phyloP scores from a whole-genome alignment of 345 rosid species.

The Geranium brycei region DNA sequence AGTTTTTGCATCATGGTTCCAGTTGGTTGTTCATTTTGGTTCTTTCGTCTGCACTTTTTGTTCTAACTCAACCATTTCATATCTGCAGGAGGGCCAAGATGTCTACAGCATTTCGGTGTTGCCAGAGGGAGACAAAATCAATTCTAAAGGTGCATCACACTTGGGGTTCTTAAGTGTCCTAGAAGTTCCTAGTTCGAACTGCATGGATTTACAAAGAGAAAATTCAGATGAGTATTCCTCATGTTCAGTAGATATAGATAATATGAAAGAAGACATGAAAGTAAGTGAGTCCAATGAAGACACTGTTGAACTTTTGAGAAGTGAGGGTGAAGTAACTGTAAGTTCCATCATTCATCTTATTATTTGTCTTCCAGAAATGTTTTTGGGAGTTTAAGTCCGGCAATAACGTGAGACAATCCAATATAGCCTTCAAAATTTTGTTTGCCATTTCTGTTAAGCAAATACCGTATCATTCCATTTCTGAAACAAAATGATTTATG shows the following conservation, averaged over 20 bases:
- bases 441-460: background rate
- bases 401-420: background rate
- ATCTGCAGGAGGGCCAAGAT: conserved; percentile 37
- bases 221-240: conserved; percentile 44
- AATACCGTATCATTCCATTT: background rate
- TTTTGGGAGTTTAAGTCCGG: background rate
- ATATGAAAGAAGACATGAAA: conserved; percentile 40
- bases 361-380: background rate
- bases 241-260: conserved; percentile 52
- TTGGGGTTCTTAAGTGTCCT: conserved; percentile 52
- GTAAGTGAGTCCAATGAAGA: conserved; percentile 29
- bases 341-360: conserved; percentile 13
- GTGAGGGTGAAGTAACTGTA: conserved; percentile 38
- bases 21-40: background rate
- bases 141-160: conserved; percentile 27
- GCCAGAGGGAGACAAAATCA: conserved; percentile 41
- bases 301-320: conserved; percentile 28
- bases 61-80: background rate
- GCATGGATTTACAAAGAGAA: conserved; percentile 44
- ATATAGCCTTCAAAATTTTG: too few species aligned
- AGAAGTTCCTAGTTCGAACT: conserved; percentile 50
- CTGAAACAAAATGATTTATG: background rate
- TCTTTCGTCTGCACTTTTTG: background rate
- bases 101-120: conserved; percentile 49
- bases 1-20: background rate